Conservation (phyloP, 1,139 yeast genomes). For the Wickerhamiella pararugosa region DNA sequence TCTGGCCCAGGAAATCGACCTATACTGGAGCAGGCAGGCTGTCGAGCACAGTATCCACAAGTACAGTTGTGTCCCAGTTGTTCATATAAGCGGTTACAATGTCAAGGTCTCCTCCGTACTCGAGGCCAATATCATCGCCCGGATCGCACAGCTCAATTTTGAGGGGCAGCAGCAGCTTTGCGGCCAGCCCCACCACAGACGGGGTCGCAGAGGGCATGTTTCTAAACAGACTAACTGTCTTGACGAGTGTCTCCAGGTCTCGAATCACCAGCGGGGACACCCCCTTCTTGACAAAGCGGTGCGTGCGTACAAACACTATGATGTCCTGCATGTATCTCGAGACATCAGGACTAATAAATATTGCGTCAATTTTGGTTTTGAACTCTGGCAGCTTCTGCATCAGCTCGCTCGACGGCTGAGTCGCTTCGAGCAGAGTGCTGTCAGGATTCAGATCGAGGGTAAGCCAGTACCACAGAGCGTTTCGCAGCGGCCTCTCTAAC, state of each 20-base stretch:
- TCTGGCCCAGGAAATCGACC: neutral
- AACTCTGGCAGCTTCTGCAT: constrained; percentile 3
- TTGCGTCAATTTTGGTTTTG: constrained; percentile 10
- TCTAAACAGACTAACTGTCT: constrained; percentile 30
- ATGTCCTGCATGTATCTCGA: constrained; percentile 41
- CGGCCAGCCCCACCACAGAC: constrained; percentile 33
- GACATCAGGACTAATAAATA: constrained; percentile 31
- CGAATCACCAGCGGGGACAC: constrained; percentile 32
- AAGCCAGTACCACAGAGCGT: neutral
- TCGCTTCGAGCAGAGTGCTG: neutral
- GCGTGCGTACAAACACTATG: constrained; percentile 34
- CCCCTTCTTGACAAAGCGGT: constrained; percentile 37
- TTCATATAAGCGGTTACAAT: constrained; percentile 29
- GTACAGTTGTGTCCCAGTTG: constrained; percentile 32
- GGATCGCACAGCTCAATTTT: constrained; percentile 28
- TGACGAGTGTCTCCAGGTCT: constrained; percentile 30
- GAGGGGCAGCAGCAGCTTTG: constrained; percentile 33
- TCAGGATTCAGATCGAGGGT: neutral
- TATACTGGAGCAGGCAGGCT: constrained; percentile 35
- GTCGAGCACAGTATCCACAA: constrained; percentile 35
- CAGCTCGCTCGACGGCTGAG: neutral
- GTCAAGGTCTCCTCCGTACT: constrained; percentile 38
- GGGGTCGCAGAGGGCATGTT: constrained; percentile 35
- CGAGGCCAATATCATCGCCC: constrained; percentile 34
- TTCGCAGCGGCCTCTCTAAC: neutral